A percentile compares a stretch with the other conserved stretches of the same genome.
Conservation (phyloP, 2,329 filamentous ascomycete species). For the Exophiala sp. region DNA sequence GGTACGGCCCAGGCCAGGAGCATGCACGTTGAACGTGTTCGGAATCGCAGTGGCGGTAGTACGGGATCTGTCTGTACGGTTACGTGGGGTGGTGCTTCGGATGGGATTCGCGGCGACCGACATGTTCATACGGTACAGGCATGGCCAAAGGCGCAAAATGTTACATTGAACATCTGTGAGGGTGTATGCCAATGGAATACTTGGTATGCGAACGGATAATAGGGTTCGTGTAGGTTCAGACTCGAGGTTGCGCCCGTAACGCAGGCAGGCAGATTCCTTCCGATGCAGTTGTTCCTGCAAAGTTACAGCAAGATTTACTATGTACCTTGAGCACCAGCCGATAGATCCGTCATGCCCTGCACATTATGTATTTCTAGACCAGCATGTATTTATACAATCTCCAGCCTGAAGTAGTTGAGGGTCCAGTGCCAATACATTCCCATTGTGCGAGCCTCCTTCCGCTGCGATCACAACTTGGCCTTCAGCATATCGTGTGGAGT, state of each 20-base stretch:
- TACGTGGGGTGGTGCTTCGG: background rate
- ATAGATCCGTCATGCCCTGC: no score
- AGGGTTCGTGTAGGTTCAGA: background rate
- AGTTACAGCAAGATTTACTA: background rate
- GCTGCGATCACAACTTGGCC: conserved; percentile 34
- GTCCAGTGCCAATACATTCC: background rate
- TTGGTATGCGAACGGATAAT: background rate
- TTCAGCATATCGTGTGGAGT: conserved; percentile 46
- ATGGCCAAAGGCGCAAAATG: background rate
- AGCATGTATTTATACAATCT: background rate
- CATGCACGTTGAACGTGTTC: background rate
- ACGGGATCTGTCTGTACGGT: background rate
- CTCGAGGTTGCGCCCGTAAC: background rate
- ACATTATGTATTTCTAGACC: background rate
- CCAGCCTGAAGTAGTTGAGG: background rate
- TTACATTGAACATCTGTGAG: background rate
- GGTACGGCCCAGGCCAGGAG: background rate
- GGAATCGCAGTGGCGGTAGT: background rate
- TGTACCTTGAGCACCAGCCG: no score
- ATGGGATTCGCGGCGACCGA: background rate
- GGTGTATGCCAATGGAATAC: background rate
- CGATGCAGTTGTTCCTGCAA: background rate
- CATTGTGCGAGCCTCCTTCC: background rate
- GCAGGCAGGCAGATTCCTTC: background rate
- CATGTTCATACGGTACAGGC: background rate